phyloP scores from a whole-genome alignment of 2,329 filamentous ascomycete genomes.

The Verticillium nonalfalfae region DNA sequence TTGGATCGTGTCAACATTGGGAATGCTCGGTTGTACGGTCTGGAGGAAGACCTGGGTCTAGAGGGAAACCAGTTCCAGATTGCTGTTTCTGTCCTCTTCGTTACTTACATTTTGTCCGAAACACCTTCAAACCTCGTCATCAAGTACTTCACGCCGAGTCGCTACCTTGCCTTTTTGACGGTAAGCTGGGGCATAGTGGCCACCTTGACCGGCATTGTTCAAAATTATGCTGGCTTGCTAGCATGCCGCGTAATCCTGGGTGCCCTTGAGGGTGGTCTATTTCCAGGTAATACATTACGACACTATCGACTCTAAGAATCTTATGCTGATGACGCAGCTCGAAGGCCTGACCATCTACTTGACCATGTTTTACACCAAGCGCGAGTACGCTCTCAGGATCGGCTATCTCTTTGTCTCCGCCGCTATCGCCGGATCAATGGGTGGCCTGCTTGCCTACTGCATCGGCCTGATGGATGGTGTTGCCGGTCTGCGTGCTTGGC shows the following conservation, averaged over 20 bases:
- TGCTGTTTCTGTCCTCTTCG: conserved; percentile 9
- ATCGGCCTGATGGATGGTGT: conserved; percentile 10
- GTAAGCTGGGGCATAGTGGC: conserved; percentile 9
- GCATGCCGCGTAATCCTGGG: conserved; percentile 7
- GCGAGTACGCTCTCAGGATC: conserved; percentile 7
- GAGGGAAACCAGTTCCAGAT: conserved; percentile 27
- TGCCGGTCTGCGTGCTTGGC: conserved; percentile 32
- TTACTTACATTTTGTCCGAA: conserved; percentile 16
- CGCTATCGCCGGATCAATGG: conserved; percentile 15
- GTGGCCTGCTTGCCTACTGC: conserved; percentile 13
- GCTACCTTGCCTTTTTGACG: conserved; percentile 29
- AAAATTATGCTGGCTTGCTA: conserved; percentile 4
- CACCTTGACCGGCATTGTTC: conserved; percentile 7
- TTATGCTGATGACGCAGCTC: too few species aligned
- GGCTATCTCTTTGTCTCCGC: conserved; percentile 10
- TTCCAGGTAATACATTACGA: background rate
- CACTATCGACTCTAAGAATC: background rate
- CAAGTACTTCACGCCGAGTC: conserved; percentile 20
- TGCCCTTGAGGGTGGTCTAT: conserved; percentile 10
- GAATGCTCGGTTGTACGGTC: conserved; percentile 43
- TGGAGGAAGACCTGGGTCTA: conserved; percentile 26
- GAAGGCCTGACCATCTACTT: background rate
- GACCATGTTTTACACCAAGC: conserved; percentile 8
- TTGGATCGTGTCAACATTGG: conserved; percentile 34
- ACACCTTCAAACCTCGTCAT: conserved; percentile 18